Base-by-base conservation (phyloP, 345 rosid genomes). In the Mercurialis annua region DNA sequence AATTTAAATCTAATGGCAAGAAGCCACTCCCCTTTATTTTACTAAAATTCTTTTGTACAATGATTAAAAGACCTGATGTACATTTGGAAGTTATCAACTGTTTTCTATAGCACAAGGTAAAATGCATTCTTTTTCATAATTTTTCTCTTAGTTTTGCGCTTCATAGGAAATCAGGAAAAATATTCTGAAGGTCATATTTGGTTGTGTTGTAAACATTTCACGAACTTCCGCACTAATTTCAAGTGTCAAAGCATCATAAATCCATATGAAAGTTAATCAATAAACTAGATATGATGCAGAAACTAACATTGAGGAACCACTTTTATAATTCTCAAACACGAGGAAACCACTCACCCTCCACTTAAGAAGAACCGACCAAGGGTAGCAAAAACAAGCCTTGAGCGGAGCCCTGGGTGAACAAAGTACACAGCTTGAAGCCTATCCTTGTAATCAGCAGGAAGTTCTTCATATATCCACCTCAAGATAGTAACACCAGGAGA, bases 391-490 rank as follows among this genome's bases (percentile, higher is more conserved):
- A 80, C 77, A 27, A 91, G 89, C 80, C 97, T 84, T 15, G 99
- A 91, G 63, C 87, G 87, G 62, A 94, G 81, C 69, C 97, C 97
- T 33, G 97, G 97, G 73, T 90, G 97, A 60, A 94, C 52, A 40
- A 93, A 93, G 76, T 93, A 90, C 48, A 90, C 74, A 59, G 80
- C 66, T 72, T 82, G 96, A 71, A 93, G 91, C 75, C 97, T 89
- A 36, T 86, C 86, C 82, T 93, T 93, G 75, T 74, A 65, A n/a
- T 69, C 82, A 0, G 81, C 60, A 24, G 97, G 90, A 73, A 90
- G 91, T 42, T 89, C 94, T 80, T 90, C 97, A 49, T 93, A 93
- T 62, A 93, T 93, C 96, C 94, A 90, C 81, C 98, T 85, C 82
- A 93, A 78, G 69, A 90, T 86, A 47, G 90, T 86, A 15, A 89